These are phyloP conservation scores for Globisporangium emineosum DNA, from an alignment of 352 stramenopile genomes.

Conservation along the genomic window DNA sequence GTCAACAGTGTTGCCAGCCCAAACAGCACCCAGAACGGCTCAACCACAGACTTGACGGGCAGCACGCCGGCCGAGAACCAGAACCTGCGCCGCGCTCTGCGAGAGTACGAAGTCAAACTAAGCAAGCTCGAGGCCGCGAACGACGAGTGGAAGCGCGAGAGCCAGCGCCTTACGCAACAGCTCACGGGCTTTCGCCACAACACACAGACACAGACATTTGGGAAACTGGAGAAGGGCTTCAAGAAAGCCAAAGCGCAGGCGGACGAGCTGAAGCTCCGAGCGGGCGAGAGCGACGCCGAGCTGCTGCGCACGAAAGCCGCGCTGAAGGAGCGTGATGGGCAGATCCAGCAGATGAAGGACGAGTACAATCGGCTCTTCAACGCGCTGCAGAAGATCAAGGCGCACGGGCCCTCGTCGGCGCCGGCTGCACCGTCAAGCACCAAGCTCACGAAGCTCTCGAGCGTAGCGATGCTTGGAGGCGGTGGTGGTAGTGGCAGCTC, in stretches of 20 bases:
- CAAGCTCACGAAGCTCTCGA: conserved; percentile 9
- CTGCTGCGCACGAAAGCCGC: conserved; percentile 43
- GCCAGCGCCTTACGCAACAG: conserved; percentile 54
- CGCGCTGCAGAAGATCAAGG: conserved; percentile 66
- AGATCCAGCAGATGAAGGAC: conserved; percentile 58
- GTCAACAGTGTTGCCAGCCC: not conserved
- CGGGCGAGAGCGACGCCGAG: conserved; percentile 44
- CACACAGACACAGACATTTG: conserved; percentile 44
- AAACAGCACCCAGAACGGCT: not conserved
- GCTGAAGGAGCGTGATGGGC: conserved; percentile 49
- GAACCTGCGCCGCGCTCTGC: conserved; percentile 44
- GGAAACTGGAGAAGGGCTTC: conserved; percentile 50
- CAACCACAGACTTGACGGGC: not conserved
- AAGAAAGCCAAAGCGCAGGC: conserved; percentile 28
- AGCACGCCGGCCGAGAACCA: conserved; percentile 41
- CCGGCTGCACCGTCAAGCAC: not conserved
- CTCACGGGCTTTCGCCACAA: conserved; percentile 44
- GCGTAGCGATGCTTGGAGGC: not conserved
- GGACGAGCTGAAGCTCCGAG: conserved; percentile 24
- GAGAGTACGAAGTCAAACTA: conserved; percentile 51
- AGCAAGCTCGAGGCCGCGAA: conserved; percentile 37
- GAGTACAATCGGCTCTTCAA: conserved; percentile 76
- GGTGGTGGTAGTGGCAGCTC: not conserved
- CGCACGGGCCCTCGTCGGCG: conserved; percentile 1
- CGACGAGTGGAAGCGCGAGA: conserved; percentile 38